A percentile compares a stretch with the other conserved stretches of the same genome.
Conservation (phyloP, 495 filamentous ascomycete genomes). For the Tuber melanosporum region DNA sequence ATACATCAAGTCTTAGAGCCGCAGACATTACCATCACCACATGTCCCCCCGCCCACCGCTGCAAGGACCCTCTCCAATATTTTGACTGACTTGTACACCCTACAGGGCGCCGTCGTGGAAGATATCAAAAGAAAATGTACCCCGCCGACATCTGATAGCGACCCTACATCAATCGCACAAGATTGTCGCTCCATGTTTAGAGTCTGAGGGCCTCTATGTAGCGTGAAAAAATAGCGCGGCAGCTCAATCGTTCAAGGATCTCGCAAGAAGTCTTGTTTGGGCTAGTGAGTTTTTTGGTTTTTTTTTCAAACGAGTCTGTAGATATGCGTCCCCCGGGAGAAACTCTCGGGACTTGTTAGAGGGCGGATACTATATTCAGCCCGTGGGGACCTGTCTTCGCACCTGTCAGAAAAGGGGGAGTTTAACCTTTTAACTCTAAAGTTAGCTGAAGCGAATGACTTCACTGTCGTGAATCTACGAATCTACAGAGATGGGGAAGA, state of each 20-base stretch:
- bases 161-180: neutral
- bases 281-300: neutral
- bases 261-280: neutral
- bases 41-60: neutral
- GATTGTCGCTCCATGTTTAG: neutral
- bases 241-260: neutral
- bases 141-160: neutral
- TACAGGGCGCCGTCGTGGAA: neutral
- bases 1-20: neutral
- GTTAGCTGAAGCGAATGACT: neutral
- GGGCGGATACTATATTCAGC: neutral
- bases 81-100: neutral
- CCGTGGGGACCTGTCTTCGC: neutral
- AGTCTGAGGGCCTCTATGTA: neutral
- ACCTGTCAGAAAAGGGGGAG: neutral
- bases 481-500: neutral
- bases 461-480: neutral
- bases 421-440: neutral
- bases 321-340: neutral
- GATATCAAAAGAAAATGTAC: neutral
- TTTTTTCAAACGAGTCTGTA: neutral
- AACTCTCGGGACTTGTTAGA: neutral
- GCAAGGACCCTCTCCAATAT: neutral
- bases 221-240: neutral
- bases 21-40: neutral